A percentile compares a stretch with the other conserved stretches of the same genome.
phyloP scores from a whole-genome alignment of 495 filamentous ascomycete species.

The Lineolata rhizophorae region DNA sequence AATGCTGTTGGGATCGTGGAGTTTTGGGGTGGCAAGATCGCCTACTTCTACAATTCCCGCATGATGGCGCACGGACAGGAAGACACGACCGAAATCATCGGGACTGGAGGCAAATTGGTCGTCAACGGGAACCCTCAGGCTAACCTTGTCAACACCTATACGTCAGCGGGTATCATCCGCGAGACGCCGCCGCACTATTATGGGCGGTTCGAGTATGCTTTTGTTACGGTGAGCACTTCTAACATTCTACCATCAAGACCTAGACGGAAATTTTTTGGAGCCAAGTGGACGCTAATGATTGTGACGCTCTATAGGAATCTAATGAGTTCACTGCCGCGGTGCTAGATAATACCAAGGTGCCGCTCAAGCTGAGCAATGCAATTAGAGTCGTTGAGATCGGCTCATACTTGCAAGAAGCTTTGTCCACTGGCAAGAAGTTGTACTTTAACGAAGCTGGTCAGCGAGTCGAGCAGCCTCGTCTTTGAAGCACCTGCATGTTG shows the following conservation, averaged over 20 bases:
- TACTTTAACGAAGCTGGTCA: slow-evolving; percentile 6
- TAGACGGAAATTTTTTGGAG: too few relatives aligned
- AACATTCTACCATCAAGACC: too few relatives aligned
- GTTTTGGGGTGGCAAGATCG: slow-evolving; percentile 7
- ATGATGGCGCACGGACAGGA: slow-evolving; percentile 11
- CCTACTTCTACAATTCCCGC: slow-evolving; percentile 10
- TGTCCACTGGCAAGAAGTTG: slow-evolving; percentile 6
- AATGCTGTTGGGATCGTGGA: slow-evolving; percentile 11
- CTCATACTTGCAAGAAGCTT: slow-evolving; percentile 6
- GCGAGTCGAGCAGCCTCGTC: slow-evolving; percentile 10
- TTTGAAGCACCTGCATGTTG: too few relatives aligned
- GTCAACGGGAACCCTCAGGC: slow-evolving; percentile 7
- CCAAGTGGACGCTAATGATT: too few relatives aligned
- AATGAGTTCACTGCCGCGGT: slow-evolving; percentile 7
- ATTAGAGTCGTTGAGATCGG: slow-evolving; percentile 7
- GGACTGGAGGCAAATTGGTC: slow-evolving; percentile 8
- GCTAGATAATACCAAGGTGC: slow-evolving; percentile 4
- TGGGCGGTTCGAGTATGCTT: slow-evolving; percentile 7
- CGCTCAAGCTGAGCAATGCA: slow-evolving; percentile 4
- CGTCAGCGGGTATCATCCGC: slow-evolving; percentile 2
- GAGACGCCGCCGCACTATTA: slow-evolving; percentile 8
- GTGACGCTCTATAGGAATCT: too few relatives aligned
- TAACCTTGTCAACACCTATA: slow-evolving; percentile 5
- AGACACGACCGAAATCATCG: slow-evolving; percentile 9
- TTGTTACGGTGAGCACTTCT: too few relatives aligned